Evolutionary conservation across 2,329 filamentous ascomycete species (phyloP).

Genomic region (Fusarium mangiferae): DNA sequence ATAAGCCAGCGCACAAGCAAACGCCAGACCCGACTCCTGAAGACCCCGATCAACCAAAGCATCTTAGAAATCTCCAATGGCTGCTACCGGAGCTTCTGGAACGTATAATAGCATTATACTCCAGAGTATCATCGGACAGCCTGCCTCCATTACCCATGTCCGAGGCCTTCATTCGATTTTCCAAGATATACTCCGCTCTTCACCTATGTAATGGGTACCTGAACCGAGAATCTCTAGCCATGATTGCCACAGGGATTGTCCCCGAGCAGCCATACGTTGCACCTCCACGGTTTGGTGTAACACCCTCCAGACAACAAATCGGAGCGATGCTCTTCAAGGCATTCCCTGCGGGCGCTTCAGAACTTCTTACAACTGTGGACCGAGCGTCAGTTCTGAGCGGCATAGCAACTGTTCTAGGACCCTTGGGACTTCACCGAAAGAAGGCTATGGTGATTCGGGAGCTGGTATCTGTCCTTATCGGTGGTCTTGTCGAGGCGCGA

Average conservation of each 20-base stretch:
- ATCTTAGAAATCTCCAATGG: conserved; percentile 64
- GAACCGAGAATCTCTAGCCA: conserved; percentile 67
- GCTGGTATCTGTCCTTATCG: conserved; percentile 83
- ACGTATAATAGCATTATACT: conserved; percentile 79
- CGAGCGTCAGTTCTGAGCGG: conserved; percentile 83
- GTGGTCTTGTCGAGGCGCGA: conserved; percentile 87
- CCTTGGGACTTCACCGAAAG: conserved; percentile 84
- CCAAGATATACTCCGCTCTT: conserved; percentile 74
- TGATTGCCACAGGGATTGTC: conserved; percentile 72
- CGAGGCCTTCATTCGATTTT: conserved; percentile 78
- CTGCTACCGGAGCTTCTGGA: conserved; percentile 80
- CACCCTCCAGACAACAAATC: conserved; percentile 71
- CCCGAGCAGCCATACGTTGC: conserved; percentile 61
- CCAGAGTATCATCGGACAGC: conserved; percentile 74
- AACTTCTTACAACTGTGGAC: conserved; percentile 77
- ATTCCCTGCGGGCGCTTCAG: conserved; percentile 73
- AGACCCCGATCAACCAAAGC: conserved; percentile 60
- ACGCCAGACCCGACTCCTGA: conserved; percentile 41
- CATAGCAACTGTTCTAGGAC: conserved; percentile 85
- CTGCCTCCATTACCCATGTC: conserved; percentile 77
- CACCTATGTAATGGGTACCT: conserved; percentile 73
- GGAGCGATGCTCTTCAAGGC: conserved; percentile 73
- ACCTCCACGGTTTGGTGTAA: conserved; percentile 65
- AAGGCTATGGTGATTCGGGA: conserved; percentile 91
- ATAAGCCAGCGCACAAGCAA: conserved; percentile 54